These are phyloP conservation scores for Suillus subaureus DNA, from an alignment of 768 basidiomycete genomes.

Conservation along the genomic window DNA sequence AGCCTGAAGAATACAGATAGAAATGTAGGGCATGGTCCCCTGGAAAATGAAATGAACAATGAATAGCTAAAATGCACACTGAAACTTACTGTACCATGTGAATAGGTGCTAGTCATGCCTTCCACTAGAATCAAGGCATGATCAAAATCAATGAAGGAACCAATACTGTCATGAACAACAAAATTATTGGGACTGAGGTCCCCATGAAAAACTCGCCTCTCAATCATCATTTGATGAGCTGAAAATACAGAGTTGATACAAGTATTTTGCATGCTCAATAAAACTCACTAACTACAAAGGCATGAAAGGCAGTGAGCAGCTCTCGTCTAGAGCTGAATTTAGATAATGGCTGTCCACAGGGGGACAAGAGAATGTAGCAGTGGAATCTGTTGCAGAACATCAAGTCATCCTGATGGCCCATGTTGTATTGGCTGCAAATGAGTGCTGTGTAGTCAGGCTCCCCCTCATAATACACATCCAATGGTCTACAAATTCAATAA, in stretches of 20 bases:
- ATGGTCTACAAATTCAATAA: background rate
- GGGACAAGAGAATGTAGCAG: background rate
- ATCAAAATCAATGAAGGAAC: background rate
- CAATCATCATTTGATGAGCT: background rate
- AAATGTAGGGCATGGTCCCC: conserved; percentile 11
- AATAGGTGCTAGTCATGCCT: background rate
- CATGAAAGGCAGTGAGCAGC: background rate
- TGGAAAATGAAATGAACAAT: conserved; percentile 8
- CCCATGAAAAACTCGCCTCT: background rate
- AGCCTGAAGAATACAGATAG: background rate
- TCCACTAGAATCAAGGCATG: background rate
- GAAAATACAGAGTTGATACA: background rate
- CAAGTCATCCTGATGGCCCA: background rate
- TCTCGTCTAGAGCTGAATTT: background rate
- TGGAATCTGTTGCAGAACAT: background rate
- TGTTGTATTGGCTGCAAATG: background rate
- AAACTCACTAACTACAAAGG: background rate
- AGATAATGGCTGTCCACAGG: background rate
- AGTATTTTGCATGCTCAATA: background rate
- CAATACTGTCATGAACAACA: background rate
- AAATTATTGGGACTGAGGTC: background rate
- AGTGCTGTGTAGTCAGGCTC: background rate
- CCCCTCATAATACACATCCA: background rate
- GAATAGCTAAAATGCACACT: conserved; percentile 5
- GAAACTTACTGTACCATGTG: background rate